phyloP scores from a whole-genome alignment of 2,329 filamentous ascomycete species.

The Penicillium janthinellum region DNA sequence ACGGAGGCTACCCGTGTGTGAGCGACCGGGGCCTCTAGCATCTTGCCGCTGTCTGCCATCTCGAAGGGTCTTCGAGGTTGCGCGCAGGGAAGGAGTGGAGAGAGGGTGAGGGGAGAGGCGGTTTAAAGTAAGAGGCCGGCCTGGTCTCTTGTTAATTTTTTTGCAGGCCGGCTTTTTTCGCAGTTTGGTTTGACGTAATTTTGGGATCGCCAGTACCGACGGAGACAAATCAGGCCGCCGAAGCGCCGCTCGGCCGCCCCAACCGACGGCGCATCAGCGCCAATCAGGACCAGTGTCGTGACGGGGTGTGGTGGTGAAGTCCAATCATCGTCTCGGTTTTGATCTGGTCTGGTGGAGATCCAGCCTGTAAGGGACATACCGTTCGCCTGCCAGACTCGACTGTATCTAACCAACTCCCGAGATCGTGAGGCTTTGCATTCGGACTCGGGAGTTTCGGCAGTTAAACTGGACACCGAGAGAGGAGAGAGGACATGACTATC shows the following conservation, averaged over 20 bases:
- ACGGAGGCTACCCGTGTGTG: conserved; percentile 21
- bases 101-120: conserved; percentile 6
- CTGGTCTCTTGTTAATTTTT: conserved; percentile 14
- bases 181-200: conserved; percentile 30
- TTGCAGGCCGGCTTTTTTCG: conserved; percentile 13
- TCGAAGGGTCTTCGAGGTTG: conserved; percentile 16
- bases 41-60: conserved; percentile 40
- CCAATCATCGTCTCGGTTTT: conserved; percentile 40
- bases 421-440: neutral
- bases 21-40: conserved; percentile 31
- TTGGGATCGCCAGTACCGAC: conserved; percentile 26
- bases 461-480: conserved; percentile 18
- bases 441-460: neutral
- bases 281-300: neutral
- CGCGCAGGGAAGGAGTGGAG: conserved; percentile 3
- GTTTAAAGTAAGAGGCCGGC: conserved; percentile 8
- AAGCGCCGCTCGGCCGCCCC: conserved; percentile 26
- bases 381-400: neutral
- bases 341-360: conserved; percentile 6
- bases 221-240: conserved; percentile 41
- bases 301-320: neutral
- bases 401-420: neutral
- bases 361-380: conserved; percentile 21
- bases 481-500: neutral
- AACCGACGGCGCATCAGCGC: conserved; percentile 13